phyloP scores from a whole-genome alignment of 208 protist genomes.

The Acanthamoeba divionensis region DNA sequence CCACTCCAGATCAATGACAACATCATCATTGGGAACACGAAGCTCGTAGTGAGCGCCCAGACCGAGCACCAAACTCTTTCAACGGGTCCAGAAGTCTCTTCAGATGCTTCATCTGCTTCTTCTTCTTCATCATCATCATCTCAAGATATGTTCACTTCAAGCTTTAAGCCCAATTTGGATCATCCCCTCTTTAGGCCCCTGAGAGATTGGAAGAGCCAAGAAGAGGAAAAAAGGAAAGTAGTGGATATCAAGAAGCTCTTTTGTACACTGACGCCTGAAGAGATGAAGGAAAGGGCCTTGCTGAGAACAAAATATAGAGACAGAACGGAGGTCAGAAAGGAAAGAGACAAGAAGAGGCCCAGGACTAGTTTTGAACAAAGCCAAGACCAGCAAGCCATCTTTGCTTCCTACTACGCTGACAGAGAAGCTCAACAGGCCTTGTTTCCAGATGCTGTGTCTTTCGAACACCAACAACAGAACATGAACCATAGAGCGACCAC shows the following conservation, averaged over 20 bases:
- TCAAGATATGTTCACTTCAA: neutral
- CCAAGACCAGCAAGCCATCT: too few relatives aligned
- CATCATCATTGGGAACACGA: slow-evolving; percentile 4
- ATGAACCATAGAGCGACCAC: neutral
- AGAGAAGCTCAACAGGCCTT: neutral
- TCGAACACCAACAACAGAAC: neutral
- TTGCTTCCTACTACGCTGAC: neutral
- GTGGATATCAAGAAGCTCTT: neutral
- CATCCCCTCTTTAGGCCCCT: slow-evolving; percentile 15
- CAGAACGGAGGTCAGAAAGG: neutral
- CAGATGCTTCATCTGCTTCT: neutral
- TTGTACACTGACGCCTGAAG: neutral
- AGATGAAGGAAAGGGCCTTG: neutral
- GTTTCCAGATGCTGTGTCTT: neutral
- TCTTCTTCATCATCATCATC: neutral
- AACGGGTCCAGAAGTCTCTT: too few relatives aligned
- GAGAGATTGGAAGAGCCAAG: neutral
- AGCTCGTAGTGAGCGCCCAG: neutral
- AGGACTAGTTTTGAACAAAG: neutral
- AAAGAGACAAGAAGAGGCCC: neutral
- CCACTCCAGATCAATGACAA: slow-evolving; percentile 8
- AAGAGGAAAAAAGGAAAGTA: neutral
- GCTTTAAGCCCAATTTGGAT: slow-evolving; percentile 3
- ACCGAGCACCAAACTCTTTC: neutral
- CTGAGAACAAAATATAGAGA: neutral